Conservation (phyloP, 1,139 yeast genomes). For the Pneumocystis sp. region DNA sequence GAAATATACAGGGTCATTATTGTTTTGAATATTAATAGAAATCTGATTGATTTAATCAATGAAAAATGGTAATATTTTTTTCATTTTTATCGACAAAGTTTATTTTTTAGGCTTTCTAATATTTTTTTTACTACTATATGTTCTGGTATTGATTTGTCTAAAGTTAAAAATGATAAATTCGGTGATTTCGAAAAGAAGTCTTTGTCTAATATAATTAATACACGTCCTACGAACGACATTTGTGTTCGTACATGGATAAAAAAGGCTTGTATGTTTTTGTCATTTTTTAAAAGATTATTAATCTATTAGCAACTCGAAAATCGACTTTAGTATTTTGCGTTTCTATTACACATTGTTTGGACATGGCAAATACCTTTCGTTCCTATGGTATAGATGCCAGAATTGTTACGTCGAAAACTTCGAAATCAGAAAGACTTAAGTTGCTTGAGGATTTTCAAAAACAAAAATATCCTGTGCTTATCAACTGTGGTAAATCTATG, state of each 20-base stretch:
- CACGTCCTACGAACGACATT: constrained; percentile 37
- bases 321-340: constrained; percentile 71
- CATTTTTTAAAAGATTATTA: neutral
- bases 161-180: constrained; percentile 21
- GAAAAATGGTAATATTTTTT: constrained; percentile 28
- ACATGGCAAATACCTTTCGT: constrained; percentile 41
- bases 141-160: constrained; percentile 26
- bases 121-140: constrained; percentile 48
- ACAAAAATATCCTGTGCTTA: constrained; percentile 54
- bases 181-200: constrained; percentile 44
- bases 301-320: constrained; percentile 27
- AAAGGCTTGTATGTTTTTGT: constrained; percentile 19
- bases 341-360: constrained; percentile 49
- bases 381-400: constrained; percentile 53
- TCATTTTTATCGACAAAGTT: neutral
- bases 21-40: constrained; percentile 2
- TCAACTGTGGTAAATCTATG: constrained; percentile 48
- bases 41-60: constrained; percentile 48
- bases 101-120: constrained; percentile 42
- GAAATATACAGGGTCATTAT: constrained; percentile 1
- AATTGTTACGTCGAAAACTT: constrained; percentile 57
- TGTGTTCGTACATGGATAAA: constrained; percentile 45
- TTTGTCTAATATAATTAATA: constrained; percentile 43
- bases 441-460: constrained; percentile 44
- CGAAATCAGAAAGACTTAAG: constrained; percentile 35